Evolutionary conservation across 495 filamentous ascomycete species (phyloP), one percentile per base, ranked within the genome.

Genomic region (Xylaria grammica): DNA sequence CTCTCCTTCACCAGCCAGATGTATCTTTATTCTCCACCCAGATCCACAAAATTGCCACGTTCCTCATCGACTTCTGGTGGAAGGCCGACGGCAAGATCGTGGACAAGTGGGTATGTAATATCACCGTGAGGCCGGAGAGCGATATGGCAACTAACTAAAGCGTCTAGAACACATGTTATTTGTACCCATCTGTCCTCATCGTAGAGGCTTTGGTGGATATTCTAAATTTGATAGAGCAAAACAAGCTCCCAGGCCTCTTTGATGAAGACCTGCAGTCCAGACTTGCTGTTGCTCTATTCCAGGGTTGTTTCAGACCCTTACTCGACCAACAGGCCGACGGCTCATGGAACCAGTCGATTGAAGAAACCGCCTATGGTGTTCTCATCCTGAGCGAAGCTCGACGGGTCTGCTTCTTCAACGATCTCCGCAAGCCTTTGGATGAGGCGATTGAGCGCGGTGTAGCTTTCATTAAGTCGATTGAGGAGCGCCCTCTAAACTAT

Each of bases 261-360:
- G 60, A 70, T 32, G 54, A 52, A 19, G 58, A 63, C 17, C 51
- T 67, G 6, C 49, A 59, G 30, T 52, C 44, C 15, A 51, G 52
- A 29, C 52, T 70, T 15, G 54, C 60, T 49, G 61, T 70, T 17
- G 61, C 62, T 44, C 55, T 70, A 15, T 69, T 68, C 66, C 68
- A 70, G 62, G 56, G 53, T 30, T 54, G 61, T 22, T 40, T 67
- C 6, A 61, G 62, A 11, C 60, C 60, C 13, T 24, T 69, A 2
- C 59, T 64, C 1, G 69, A 60, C 60, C 74, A 77, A 55, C 59
- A 67, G n/a, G 32, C 44, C 5, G 46, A 69, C 40, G 75, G 75
- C 11, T 75, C 73, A 10, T 78, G 76, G 75, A 69, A 72, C 11
- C 7, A 65, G 32, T 69, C 64, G 0, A 61, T 67, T 17, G 76